Base-by-base conservation (phyloP, 257 asterid species). In the Vinca minor region DNA sequence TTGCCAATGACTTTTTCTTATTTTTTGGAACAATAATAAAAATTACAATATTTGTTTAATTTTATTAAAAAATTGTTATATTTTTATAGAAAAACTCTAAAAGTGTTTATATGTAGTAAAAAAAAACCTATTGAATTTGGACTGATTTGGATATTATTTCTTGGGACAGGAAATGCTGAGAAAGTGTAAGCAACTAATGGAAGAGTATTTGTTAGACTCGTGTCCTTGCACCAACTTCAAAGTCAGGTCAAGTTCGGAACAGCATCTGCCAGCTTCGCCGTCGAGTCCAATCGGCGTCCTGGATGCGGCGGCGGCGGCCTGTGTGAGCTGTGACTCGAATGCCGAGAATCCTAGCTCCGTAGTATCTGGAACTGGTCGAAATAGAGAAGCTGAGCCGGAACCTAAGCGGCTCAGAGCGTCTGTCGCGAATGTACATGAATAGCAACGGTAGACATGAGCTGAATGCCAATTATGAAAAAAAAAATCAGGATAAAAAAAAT, bases 281-380 rank as follows among this genome's bases (percentile, higher is more conserved):
- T 82, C 76, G 70, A 81, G 85, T 70, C 87, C 90, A n/a, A 45
- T 32, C 55, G 87, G 85, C 68, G 84, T 84, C 68, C 85, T 84
- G 13, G 91, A 81, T 26, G 83, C 87, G 44, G 78, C 85, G 59
- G 38, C 59, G 4, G 81, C 82, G n/a, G n/a, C n/a, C 57, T 74
- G 89, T 36, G 70, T 69, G 4, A 81, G 86, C 81, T 81, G 83
- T 50, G 89, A 78, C 23, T 69, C 81, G 64, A 76, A 64, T 15
- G 15, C 81, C 66, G 79, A 78, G 21, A 77, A 68, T 57, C 82
- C 64, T 4, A 6, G 62, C 38, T 36, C 69, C 49, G 8, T 62
- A 7, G 25, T 28, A 4, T 25, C 69, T 1, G 61, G 62, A 3
- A 23, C 25, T 14, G 26, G 14, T 17, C n/a, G n/a, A n/a, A 31